Evolutionary conservation across 495 filamentous ascomycete genomes (phyloP).

Genomic region (Hypoxylon crocopeplum): DNA sequence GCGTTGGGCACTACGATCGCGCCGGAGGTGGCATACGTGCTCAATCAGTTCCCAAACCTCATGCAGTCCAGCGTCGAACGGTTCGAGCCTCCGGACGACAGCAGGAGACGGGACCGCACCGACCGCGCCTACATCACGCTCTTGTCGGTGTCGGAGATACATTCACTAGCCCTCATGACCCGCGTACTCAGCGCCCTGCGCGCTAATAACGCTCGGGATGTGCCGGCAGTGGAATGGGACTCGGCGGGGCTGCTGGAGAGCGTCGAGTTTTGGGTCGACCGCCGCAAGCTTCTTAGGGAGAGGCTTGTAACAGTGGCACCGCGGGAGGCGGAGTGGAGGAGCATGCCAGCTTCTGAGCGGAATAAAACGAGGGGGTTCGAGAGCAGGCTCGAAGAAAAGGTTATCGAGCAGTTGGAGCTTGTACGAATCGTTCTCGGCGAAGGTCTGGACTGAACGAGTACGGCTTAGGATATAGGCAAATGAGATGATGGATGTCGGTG

Average conservation of each 20-base stretch:
- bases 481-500: too few species aligned
- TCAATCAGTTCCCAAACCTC: constrained; percentile 82
- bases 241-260: constrained; percentile 72
- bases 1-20: constrained; percentile 79
- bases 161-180: constrained; percentile 75
- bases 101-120: constrained; percentile 50
- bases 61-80: constrained; percentile 67
- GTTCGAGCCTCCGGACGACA: constrained; percentile 60
- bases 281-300: constrained; percentile 65
- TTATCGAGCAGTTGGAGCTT: constrained; percentile 66
- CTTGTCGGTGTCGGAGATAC: constrained; percentile 73
- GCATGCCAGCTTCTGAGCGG: constrained; percentile 53
- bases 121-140: constrained; percentile 66
- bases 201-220: constrained; percentile 64
- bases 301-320: constrained; percentile 74
- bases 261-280: constrained; percentile 74
- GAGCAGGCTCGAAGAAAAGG: constrained; percentile 75
- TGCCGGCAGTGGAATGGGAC: constrained; percentile 77
- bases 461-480: constrained; percentile 5
- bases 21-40: constrained; percentile 81
- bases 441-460: constrained; percentile 46
- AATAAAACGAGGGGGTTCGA: constrained; percentile 49
- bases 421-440: constrained; percentile 57
- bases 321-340: constrained; percentile 70
- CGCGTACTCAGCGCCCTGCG: constrained; percentile 69